These are phyloP conservation scores for Acanthamoeba healyi DNA, from an alignment of 208 protist genomes.

Conservation along the genomic window DNA sequence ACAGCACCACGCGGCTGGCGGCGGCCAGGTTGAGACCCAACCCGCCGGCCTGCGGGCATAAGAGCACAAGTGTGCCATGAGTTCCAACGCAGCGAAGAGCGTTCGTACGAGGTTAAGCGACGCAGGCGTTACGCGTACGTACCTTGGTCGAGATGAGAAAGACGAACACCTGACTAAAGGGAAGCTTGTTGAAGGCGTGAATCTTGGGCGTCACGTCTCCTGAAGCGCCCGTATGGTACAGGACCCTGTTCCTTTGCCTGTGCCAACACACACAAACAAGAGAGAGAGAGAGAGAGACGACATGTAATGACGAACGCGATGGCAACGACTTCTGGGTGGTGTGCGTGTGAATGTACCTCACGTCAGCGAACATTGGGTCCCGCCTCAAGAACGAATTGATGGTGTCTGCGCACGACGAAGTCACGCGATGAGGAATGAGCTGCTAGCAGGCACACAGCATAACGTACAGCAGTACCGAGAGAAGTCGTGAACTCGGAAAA, in stretches of 20 bases:
- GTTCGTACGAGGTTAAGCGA: too few species aligned
- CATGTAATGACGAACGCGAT: neutral
- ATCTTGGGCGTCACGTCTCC: neutral
- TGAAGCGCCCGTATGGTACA: neutral
- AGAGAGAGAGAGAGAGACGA: neutral
- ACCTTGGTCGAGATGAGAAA: slow-evolving; percentile 36
- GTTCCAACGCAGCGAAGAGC: neutral
- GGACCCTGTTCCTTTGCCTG: neutral
- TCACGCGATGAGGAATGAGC: too few species aligned
- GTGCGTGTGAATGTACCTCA: neutral
- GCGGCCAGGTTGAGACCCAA: slow-evolving; percentile 33
- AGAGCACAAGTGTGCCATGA: neutral
- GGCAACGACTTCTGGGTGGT: too few species aligned
- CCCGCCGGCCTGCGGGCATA: neutral
- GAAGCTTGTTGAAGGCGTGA: neutral
- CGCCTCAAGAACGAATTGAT: neutral
- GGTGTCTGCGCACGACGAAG: neutral
- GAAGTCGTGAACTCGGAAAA: neutral
- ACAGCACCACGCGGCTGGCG: slow-evolving; percentile 46
- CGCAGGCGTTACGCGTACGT: neutral
- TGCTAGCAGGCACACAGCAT: too few species aligned
- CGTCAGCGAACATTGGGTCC: neutral
- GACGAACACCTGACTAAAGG: neutral
- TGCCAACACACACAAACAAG: neutral
- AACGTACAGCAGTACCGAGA: too few species aligned